Conservation (phyloP, 164 flowering plant genomes). For the Aristolochia californica region DNA sequence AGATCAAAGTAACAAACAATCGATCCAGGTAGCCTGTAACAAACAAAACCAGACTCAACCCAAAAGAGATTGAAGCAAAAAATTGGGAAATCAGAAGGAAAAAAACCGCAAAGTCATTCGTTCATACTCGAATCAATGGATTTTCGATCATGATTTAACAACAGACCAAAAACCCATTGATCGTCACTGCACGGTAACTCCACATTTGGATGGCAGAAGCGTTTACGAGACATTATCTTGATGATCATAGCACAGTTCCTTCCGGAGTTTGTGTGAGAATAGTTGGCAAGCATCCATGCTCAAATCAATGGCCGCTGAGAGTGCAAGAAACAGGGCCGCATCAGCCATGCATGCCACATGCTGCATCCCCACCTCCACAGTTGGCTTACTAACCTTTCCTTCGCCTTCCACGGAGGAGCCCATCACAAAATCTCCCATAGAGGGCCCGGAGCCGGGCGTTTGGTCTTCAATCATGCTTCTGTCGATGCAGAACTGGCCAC, state of each 20-base stretch:
- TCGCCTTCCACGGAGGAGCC: slow-evolving; percentile 76
- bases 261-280: slow-evolving; percentile 73
- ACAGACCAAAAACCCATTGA: slow-evolving; percentile 14
- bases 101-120: neutral
- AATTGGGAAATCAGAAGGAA: neutral
- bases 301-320: slow-evolving; percentile 89
- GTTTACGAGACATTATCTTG: slow-evolving; percentile 30
- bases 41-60: neutral
- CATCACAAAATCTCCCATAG: slow-evolving; percentile 74
- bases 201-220: neutral
- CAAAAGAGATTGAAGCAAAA: slow-evolving; percentile 3
- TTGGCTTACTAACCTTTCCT: slow-evolving; percentile 72
- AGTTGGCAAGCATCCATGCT: slow-evolving; percentile 88
- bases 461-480: slow-evolving; percentile 22
- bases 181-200: slow-evolving; percentile 19
- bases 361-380: slow-evolving; percentile 59
- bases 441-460: slow-evolving; percentile 16
- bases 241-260: slow-evolving; percentile 59
- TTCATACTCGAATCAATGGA: slow-evolving; percentile 27
- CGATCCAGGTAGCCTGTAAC: neutral
- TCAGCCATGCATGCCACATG: slow-evolving; percentile 85
- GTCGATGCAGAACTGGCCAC: slow-evolving; percentile 69
- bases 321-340: slow-evolving; percentile 81
- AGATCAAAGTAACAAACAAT: slow-evolving; percentile 4
- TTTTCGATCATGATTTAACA: neutral